These are phyloP conservation scores for Gentiana macrophylla DNA, from an alignment of 257 asterid species.

Conservation along the genomic window DNA sequence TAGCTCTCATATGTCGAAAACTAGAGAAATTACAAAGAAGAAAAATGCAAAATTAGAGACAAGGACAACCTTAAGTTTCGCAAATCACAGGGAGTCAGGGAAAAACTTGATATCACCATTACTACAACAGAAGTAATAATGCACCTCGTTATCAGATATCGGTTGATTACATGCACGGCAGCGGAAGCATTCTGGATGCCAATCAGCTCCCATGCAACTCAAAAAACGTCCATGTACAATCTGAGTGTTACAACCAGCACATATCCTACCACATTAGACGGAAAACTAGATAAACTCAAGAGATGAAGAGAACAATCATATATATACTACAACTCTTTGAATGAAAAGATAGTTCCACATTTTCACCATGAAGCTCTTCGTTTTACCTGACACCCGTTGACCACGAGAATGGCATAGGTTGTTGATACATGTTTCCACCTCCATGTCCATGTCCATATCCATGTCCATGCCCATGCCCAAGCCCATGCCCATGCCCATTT, in stretches of 20 bases:
- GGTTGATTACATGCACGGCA: constrained; percentile 88
- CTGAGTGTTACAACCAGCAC: constrained; percentile 85
- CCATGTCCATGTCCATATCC: constrained; percentile 16
- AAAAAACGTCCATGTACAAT: constrained; percentile 80
- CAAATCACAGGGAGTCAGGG: not conserved
- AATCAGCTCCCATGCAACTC: constrained; percentile 86
- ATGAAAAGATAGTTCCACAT: too few relatives aligned
- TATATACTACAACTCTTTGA: not conserved
- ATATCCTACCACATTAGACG: constrained; percentile 46
- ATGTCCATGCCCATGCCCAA: not conserved
- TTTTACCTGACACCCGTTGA: constrained; percentile 33
- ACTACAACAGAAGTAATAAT: not conserved
- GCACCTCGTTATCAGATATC: constrained; percentile 86
- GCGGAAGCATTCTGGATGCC: constrained; percentile 98
- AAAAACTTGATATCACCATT: not conserved
- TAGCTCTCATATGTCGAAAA: constrained; percentile 69
- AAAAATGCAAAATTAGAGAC: not conserved
- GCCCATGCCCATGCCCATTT: constrained; percentile 19
- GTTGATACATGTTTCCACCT: constrained; percentile 29
- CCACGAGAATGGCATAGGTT: constrained; percentile 37
- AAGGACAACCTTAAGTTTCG: not conserved
- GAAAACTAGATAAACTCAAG: not conserved
- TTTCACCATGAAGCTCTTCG: not conserved
- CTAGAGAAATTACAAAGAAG: constrained; percentile 27
- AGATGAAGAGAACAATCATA: not conserved